These are phyloP conservation scores for Tulasnella sp. DNA, from an alignment of 768 basidiomycete genomes.

Conservation along the genomic window DNA sequence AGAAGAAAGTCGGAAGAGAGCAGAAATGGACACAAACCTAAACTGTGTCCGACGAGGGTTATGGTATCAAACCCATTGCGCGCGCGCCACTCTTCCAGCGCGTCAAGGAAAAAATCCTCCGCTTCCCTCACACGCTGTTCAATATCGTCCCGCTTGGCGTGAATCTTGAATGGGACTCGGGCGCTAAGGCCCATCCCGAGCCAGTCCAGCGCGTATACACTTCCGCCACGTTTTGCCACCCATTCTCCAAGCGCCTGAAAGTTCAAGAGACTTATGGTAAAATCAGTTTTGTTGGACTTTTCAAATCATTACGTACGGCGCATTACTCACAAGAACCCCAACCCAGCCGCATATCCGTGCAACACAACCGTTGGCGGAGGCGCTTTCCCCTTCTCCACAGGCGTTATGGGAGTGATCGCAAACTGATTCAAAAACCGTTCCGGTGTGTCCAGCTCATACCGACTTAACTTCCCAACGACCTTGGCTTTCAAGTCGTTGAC, in stretches of 20 bases:
- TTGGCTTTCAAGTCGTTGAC: not conserved
- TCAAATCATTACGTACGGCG: no score
- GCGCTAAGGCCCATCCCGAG: conserved; percentile 93
- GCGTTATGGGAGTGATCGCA: conserved; percentile 36
- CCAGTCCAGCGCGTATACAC: conserved; percentile 88
- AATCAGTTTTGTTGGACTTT: no score
- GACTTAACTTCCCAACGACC: conserved; percentile 41
- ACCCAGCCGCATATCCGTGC: conserved; percentile 88
- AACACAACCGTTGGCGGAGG: conserved; percentile 71
- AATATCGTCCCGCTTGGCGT: conserved; percentile 56
- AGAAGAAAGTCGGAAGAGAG: not conserved
- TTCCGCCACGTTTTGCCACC: conserved; percentile 52
- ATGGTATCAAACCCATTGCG: conserved; percentile 73
- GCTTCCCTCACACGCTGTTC: conserved; percentile 67
- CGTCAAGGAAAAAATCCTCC: conserved; percentile 86
- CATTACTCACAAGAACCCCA: conserved; percentile 55
- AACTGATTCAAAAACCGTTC: conserved; percentile 69
- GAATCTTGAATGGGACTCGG: conserved; percentile 66
- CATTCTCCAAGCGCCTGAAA: conserved; percentile 49
- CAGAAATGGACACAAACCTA: conserved; percentile 36
- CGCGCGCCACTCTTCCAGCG: conserved; percentile 80
- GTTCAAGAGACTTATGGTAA: not conserved
- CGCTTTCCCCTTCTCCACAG: conserved; percentile 43
- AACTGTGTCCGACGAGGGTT: conserved; percentile 83
- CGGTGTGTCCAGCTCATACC: conserved; percentile 45